Conservation (phyloP, 106 monocot genomes). For the Gastrodia elata region DNA sequence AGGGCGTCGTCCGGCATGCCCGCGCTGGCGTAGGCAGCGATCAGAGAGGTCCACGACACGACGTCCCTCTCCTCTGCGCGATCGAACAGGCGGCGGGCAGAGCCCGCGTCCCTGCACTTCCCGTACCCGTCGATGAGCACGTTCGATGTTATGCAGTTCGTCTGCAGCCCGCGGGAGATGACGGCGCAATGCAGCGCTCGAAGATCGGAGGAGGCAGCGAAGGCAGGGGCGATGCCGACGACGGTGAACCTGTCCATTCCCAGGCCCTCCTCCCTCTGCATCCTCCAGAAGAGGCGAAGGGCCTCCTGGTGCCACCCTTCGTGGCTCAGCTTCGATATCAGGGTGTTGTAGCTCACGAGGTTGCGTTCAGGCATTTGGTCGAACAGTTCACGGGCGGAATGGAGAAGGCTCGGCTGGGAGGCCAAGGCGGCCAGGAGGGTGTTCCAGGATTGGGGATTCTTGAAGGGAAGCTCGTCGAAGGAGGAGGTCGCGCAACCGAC, state of each 20-base stretch:
- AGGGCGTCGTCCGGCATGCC: conserved; percentile 23
- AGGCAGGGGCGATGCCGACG: conserved; percentile 30
- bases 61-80: conserved; percentile 29
- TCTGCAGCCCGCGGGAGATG: conserved; percentile 16
- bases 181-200: conserved; percentile 33
- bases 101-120: conserved; percentile 39
- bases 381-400: conserved; percentile 19
- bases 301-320: conserved; percentile 18
- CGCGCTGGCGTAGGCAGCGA: conserved; percentile 21
- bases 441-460: conserved; percentile 50
- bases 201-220: conserved; percentile 21
- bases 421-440: conserved; percentile 27
- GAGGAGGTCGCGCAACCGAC: conserved; percentile 9
- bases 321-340: conserved; percentile 32
- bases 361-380: conserved; percentile 40
- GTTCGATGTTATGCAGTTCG: conserved; percentile 35
- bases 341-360: conserved; percentile 38
- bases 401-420: conserved; percentile 12
- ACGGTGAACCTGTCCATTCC: conserved; percentile 47
- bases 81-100: conserved; percentile 30
- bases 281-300: conserved; percentile 17
- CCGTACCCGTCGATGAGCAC: conserved; percentile 51
- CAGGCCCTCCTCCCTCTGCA: conserved; percentile 15
- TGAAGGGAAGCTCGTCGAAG: conserved; percentile 28
- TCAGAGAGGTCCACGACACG: conserved; percentile 50